Percentiles rank a stretch among this genome's conserved stretches.
Conservation (phyloP, 2,329 filamentous ascomycete species). For the Fusarium multiceps region DNA sequence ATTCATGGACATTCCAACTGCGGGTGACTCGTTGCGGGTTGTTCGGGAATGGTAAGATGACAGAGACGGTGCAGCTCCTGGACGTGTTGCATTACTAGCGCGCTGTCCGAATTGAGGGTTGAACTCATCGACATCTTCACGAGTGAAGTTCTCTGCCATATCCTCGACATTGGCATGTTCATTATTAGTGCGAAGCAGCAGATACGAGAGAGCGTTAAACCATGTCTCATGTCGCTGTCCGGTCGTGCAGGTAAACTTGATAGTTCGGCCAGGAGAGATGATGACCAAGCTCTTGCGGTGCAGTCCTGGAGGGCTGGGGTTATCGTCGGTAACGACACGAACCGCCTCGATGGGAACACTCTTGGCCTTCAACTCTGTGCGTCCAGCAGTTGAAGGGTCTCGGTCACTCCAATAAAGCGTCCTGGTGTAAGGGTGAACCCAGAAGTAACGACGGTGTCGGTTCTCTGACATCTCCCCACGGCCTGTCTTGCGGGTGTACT, state of each 20-base stretch:
- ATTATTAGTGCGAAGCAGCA: slow-evolving; percentile 79
- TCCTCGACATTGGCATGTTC: slow-evolving; percentile 72
- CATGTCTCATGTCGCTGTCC: slow-evolving; percentile 96
- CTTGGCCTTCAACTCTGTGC: slow-evolving; percentile 81
- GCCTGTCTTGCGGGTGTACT: slow-evolving; percentile 96
- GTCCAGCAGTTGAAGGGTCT: slow-evolving; percentile 84
- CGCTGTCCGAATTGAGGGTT: slow-evolving; percentile 70
- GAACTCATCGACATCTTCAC: slow-evolving; percentile 80
- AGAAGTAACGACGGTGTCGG: slow-evolving; percentile 95
- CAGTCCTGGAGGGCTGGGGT: slow-evolving; percentile 92
- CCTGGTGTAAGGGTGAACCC: slow-evolving; percentile 97
- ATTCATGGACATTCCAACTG: slow-evolving; percentile 60
- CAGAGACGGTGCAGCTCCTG: slow-evolving; percentile 71
- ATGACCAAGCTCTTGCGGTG: slow-evolving; percentile 95
- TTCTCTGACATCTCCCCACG: slow-evolving; percentile 89
- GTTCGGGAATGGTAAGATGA: slow-evolving; percentile 84
- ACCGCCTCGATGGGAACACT: slow-evolving; percentile 95
- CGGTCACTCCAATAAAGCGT: slow-evolving; percentile 97
- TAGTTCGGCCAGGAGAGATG: slow-evolving; percentile 84
- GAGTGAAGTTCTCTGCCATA: slow-evolving; percentile 66
- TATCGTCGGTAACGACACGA: slow-evolving; percentile 91
- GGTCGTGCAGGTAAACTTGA: slow-evolving; percentile 95
- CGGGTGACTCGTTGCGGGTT: slow-evolving; percentile 73
- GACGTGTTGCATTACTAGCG: slow-evolving; percentile 55
- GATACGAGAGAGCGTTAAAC: slow-evolving; percentile 96